Evolutionary conservation across 164 flowering plant species (phyloP).

Genomic region (Cinnamomum micranthum): DNA sequence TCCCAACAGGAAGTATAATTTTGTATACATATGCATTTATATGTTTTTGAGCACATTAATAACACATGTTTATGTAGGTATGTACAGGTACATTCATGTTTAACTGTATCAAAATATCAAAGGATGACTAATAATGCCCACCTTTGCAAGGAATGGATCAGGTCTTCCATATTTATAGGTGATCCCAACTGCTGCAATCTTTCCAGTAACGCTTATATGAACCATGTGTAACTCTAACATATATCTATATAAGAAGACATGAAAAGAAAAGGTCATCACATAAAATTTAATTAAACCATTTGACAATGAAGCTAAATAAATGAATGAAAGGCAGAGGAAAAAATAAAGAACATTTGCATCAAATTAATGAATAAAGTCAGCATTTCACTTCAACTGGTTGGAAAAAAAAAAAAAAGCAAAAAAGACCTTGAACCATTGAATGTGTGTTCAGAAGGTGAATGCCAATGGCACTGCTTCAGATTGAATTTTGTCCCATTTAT

Average conservation of each 20-base stretch:
- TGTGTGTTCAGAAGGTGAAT: slow-evolving; percentile 19
- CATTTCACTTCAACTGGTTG: too few species aligned
- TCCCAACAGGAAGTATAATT: not conserved
- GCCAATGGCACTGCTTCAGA: slow-evolving; percentile 17
- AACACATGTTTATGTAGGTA: not conserved
- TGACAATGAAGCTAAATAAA: not conserved
- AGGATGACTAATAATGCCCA: slow-evolving; percentile 1
- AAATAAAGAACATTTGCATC: too few species aligned
- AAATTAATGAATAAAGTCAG: too few species aligned
- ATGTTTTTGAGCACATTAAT: not conserved
- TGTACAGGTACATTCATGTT: not conserved
- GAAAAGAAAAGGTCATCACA: not conserved
- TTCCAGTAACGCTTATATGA: slow-evolving; percentile 33
- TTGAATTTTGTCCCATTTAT: slow-evolving; percentile 12
- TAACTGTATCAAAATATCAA: not conserved
- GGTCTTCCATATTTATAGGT: slow-evolving; percentile 50
- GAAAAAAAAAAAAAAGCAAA: too few species aligned
- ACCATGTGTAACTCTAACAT: slow-evolving; percentile 56
- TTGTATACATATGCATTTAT: not conserved
- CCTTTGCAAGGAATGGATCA: slow-evolving; percentile 53
- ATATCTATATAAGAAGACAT: slow-evolving; percentile 23
- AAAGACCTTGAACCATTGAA: slow-evolving; percentile 20
- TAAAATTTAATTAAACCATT: too few species aligned
- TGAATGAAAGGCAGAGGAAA: not conserved
- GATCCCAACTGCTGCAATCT: slow-evolving; percentile 54